Percentiles rank a stretch among this genome's conserved stretches.
Evolutionary conservation across 495 filamentous ascomycete genomes (phyloP).

Genomic region (Bacidia gigantensis): DNA sequence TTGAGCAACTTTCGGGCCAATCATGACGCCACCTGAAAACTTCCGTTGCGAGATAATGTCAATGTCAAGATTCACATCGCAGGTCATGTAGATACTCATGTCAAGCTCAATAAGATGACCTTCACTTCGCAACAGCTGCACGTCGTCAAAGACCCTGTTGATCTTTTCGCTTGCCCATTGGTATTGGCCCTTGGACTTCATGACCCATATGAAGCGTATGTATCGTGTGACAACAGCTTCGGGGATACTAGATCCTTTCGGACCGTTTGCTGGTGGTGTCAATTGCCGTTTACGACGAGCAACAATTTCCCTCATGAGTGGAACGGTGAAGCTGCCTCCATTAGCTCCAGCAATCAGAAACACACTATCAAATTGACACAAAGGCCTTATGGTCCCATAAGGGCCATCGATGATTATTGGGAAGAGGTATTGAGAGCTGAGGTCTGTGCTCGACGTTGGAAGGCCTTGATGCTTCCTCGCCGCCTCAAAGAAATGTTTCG

Average conservation of each 20-base stretch:
- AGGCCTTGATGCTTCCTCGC: constrained; percentile 36
- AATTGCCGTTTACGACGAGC: constrained; percentile 20
- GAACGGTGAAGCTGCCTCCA: constrained; percentile 42
- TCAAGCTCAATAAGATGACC: constrained; percentile 32
- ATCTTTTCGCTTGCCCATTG: constrained; percentile 54
- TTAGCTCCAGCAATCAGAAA: constrained; percentile 49
- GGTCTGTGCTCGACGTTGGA: constrained; percentile 4
- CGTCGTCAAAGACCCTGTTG: constrained; percentile 39
- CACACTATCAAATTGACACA: constrained; percentile 44
- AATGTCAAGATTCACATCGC: constrained; percentile 33
- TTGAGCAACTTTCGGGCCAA: no score
- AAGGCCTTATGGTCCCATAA: constrained; percentile 34
- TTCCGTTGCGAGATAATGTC: no score
- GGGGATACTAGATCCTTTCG: background rate
- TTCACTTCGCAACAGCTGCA: constrained; percentile 24
- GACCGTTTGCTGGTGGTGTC: background rate
- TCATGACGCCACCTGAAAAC: no score
- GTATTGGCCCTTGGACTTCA: constrained; percentile 55
- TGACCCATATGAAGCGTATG: constrained; percentile 59
- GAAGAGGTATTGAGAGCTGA: constrained; percentile 17
- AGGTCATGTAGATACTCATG: constrained; percentile 47
- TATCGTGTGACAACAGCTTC: constrained; percentile 39
- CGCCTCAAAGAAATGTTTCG: constrained; percentile 47
- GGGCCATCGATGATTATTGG: constrained; percentile 35
- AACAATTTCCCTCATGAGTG: constrained; percentile 39